Base-by-base conservation (phyloP, 2,329 filamentous ascomycete species). In the Cercospora zeae-maydis region DNA sequence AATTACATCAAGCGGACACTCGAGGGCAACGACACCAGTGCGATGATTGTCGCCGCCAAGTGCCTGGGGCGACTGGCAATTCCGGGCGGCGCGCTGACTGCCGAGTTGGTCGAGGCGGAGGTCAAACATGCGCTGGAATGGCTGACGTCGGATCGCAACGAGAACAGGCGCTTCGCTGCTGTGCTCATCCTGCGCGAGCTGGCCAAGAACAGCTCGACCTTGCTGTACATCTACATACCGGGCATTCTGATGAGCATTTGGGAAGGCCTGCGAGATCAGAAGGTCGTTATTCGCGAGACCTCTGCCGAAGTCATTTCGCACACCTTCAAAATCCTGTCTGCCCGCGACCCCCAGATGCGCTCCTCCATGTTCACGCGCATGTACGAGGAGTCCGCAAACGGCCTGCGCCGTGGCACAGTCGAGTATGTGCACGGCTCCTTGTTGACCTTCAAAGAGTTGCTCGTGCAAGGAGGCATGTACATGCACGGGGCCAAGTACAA, bases 401-500 rank as follows among this genome's bases (percentile, higher is more conserved):
- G 93, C 6, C 87, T 99, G 69, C 88, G 88, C 74, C 84, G 88
- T 56, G 89, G 87, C 70, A 92, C 91, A 16, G 84, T 96, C 59
- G 95, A 99, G 75, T 89, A 88, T 63, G 89, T 96, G 45, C 96
- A 99, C 74, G 95, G 92, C n/a, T 97, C 93, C 1, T 83, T 99
- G 42, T 83, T 99, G 19, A 92, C 96, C 1, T 84, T 98, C 71
- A 96, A 93, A 75, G 93, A 98, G 78, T 84, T 99, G 53, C 86
- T 99, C 16, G 86, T 95, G 66, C 93, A 96, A 75, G 95, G 95
- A 58, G 93, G 92, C 70, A 99, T 99, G 93, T 99, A 96, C 77
- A 98, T 99, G 95, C 92, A 96, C 72, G 91, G 93, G 39, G 87
- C 93, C 42, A 78, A 78, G 74, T 99, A 98, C 76, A 86, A 89